Base-by-base conservation (phyloP, 305 asterid species). In the Fraxinus nigra region DNA sequence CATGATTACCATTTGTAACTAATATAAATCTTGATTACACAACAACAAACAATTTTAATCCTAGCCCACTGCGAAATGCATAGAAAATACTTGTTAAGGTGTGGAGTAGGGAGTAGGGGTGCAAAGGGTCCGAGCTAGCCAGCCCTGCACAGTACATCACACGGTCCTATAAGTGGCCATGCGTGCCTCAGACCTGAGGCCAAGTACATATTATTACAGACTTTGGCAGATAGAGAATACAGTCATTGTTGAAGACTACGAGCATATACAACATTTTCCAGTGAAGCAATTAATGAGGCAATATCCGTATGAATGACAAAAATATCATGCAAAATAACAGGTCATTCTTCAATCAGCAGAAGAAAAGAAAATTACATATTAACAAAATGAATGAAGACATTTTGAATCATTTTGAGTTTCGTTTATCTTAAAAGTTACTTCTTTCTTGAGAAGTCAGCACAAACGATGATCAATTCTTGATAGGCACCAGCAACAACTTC, bases 371-470 rank as follows among this genome's bases (percentile, higher is more conserved):
- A 85, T 35, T 74, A 85, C 87, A 74, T 86, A 86, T 85, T 51
- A 87, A 88, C 89, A 86, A 82, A 88, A 80, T 85, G 86, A 90
- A 88, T 86, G 79, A 89, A 87, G 85, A 81, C 87, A 87, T 87
- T 81, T 78, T 75, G 59, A 16, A 73, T 69, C 34, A 0, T 65
- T 65, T 26, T 65, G 73, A 11, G 73, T 65, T 20, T 61, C 1
- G 72, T 24, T 63, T 0, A 63, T 63, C 72, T 63, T 69, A 8
- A 14, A 67, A 51, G 61, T 24, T 69, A 37, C 38, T 59, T 2
- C 72, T 10, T 40, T 74, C 77, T 82, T 72, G 79, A 82, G 76
- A 82, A 86, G 16, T 54, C 79, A 22, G 34, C 34, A 28, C 67
- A 81, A 48, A 72, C 20, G 70, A 80, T 32, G 54, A 67, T 46